Conservation (phyloP, 805 yeast genomes). For the Metschnikowia sp. region DNA sequence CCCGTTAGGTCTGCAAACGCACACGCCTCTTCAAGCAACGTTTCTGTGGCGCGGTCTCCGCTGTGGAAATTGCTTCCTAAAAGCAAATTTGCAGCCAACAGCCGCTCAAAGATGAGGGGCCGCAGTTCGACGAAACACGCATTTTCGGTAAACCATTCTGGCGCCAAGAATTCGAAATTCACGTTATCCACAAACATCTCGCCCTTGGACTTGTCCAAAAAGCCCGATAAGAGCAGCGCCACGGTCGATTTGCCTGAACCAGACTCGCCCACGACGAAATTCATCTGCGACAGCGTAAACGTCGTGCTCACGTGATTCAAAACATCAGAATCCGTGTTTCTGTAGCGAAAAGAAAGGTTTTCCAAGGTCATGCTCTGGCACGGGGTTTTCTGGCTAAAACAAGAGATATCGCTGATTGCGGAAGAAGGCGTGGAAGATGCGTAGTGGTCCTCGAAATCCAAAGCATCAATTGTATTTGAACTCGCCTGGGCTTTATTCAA, state of each 20-base stretch:
- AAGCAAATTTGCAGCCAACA: constrained; percentile 19
- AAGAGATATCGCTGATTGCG: not conserved
- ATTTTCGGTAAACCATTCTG: constrained; percentile 54
- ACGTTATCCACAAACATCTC: constrained; percentile 53
- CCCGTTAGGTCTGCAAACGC: constrained; percentile 49
- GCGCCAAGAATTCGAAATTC: constrained; percentile 41
- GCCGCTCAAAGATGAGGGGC: constrained; percentile 50
- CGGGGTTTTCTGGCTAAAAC: constrained; percentile 3
- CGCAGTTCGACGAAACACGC: constrained; percentile 74
- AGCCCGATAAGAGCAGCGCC: constrained; percentile 55
- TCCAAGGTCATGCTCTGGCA: not conserved
- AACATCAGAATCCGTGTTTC: constrained; percentile 49
- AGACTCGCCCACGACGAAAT: constrained; percentile 78
- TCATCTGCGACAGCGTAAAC: constrained; percentile 44
- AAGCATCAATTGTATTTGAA: constrained; percentile 43
- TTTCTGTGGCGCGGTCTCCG: not conserved
- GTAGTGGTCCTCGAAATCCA: constrained; percentile 16
- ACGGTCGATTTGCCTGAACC: constrained; percentile 94
- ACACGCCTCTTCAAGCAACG: constrained; percentile 17
- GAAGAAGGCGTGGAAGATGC: not conserved
- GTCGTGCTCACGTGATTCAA: constrained; percentile 46
- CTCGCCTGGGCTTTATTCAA: constrained; percentile 76
- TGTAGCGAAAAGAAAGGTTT: constrained; percentile 62
- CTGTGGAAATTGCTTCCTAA: constrained; percentile 15
- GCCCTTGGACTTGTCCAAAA: constrained; percentile 57